Evolutionary conservation across 345 rosid species (phyloP).

Genomic region (Dipteronia sinensis): DNA sequence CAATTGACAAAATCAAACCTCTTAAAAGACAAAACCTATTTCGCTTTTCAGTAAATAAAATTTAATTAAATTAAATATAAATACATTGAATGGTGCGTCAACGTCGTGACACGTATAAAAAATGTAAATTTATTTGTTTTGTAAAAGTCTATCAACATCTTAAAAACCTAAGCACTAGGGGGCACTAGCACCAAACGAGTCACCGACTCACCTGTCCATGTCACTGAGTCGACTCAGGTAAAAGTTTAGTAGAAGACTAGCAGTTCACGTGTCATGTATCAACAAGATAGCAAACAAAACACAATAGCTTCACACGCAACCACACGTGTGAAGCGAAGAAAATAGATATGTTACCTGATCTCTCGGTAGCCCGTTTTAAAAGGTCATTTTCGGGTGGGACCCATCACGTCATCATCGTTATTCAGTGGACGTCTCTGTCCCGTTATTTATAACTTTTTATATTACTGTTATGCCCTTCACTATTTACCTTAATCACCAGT

Average conservation of each 20-base stretch:
- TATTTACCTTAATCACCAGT: not conserved
- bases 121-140: not conserved
- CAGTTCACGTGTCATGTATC: not conserved
- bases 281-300: not conserved
- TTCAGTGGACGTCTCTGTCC: not conserved
- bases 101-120: slow-evolving; percentile 11
- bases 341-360: not conserved
- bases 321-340: not conserved
- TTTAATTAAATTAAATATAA: too few species aligned
- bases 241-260: not conserved
- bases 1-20: not conserved
- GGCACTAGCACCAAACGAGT: not conserved
- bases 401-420: not conserved
- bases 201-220: not conserved
- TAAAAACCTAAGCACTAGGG: not conserved
- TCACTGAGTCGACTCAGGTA: slow-evolving; percentile 5
- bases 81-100: not conserved
- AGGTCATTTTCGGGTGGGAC: not conserved
- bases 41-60: not conserved
- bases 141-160: not conserved
- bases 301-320: not conserved
- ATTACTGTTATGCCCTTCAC: not conserved
- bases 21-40: not conserved
- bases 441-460: not conserved
- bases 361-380: not conserved